Evolutionary conservation across 2,329 filamentous ascomycete species (phyloP).

Genomic region (Neofusicoccum sp.): DNA sequence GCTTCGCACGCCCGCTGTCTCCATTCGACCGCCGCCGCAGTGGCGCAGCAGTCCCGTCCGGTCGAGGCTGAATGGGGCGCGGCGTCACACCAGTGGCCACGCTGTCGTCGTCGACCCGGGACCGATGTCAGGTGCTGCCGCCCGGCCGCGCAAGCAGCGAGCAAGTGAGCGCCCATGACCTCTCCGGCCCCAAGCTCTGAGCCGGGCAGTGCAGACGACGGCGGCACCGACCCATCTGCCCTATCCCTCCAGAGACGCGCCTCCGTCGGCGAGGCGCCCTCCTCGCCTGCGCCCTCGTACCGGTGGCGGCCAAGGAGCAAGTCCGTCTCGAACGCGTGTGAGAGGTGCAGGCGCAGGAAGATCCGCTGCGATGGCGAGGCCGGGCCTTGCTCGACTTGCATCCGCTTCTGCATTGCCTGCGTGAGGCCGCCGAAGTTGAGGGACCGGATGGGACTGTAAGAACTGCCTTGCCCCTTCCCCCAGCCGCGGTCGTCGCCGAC

Average conservation of each 20-base stretch:
- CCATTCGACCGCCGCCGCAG: background rate
- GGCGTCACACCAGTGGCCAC: background rate
- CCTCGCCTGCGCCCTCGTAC: background rate
- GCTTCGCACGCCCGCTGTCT: background rate
- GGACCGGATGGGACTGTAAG: conserved; percentile 37
- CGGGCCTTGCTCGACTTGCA: conserved; percentile 36
- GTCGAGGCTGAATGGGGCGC: conserved; percentile 1
- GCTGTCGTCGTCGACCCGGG: background rate
- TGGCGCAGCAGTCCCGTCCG: conserved; percentile 6
- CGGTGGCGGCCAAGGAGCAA: conserved; percentile 35
- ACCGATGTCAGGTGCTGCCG: background rate
- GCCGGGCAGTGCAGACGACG: conserved; percentile 4
- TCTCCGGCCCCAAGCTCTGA: background rate
- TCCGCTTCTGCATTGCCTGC: conserved; percentile 37
- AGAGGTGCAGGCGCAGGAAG: conserved; percentile 36
- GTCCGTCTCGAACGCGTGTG: conserved; percentile 39
- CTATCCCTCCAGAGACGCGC: background rate
- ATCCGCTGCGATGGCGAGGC: conserved; percentile 38
- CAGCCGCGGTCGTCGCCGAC: conserved; percentile 20
- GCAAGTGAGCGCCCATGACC: background rate
- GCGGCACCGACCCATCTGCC: background rate
- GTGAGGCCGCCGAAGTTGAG: conserved; percentile 36
- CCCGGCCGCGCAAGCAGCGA: no score
- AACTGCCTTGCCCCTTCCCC: conserved; percentile 10
- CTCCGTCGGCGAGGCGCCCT: background rate